These are phyloP conservation scores for Apophysomyces sp. DNA, from an alignment of 371 early-diverging fungal genomes.

Conservation along the genomic window DNA sequence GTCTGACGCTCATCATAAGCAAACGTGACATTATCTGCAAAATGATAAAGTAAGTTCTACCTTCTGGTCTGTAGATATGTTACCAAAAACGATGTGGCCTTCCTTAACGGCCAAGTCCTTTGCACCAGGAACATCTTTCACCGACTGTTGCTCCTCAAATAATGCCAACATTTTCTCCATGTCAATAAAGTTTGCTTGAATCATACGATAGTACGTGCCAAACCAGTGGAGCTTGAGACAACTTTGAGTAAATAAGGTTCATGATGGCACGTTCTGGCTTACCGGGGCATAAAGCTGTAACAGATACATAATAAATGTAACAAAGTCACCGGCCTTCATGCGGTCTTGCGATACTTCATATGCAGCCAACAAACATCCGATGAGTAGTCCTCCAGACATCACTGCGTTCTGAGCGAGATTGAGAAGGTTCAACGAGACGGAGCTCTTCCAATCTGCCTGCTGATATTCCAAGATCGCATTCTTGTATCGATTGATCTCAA, in stretches of 20 bases:
- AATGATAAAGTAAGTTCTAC: conserved; percentile 4
- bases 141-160: conserved; percentile 71
- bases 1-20: conserved; percentile 68
- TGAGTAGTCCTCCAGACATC: conserved; percentile 79
- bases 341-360: conserved; percentile 70
- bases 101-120: conserved; percentile 46
- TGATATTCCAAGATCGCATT: conserved; percentile 78
- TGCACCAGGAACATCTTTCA: conserved; percentile 61
- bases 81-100: conserved; percentile 71
- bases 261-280: neutral
- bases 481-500: conserved; percentile 78
- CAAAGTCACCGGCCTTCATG: conserved; percentile 85
- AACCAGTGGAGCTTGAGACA: conserved; percentile 30
- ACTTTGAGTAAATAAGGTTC: neutral
- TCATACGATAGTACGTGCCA: conserved; percentile 59
- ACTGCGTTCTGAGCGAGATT: conserved; percentile 85
- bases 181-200: conserved; percentile 86
- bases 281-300: conserved; percentile 77
- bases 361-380: conserved; percentile 77
- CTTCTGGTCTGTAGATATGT: conserved; percentile 6
- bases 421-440: conserved; percentile 71
- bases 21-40: conserved; percentile 73
- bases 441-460: conserved; percentile 75
- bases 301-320: conserved; percentile 83
- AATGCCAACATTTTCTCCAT: conserved; percentile 93